A percentile compares a stretch with the other conserved stretches of the same genome.
phyloP scores from a whole-genome alignment of 495 filamentous ascomycete genomes.

The Xylaria palmicola region DNA sequence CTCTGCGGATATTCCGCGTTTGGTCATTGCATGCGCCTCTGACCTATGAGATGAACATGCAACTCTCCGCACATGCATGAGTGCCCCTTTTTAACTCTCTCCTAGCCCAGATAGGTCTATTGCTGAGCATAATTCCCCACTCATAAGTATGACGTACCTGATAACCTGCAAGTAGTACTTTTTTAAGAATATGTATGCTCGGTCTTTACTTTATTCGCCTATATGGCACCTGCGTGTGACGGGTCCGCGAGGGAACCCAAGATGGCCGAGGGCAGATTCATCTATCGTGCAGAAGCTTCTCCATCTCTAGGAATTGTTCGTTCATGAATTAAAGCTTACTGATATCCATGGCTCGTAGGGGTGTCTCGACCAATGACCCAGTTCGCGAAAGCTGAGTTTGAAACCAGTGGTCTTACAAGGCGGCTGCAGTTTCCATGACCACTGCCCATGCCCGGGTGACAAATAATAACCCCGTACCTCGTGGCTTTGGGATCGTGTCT shows the following conservation, averaged over 20 bases:
- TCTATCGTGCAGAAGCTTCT: neutral
- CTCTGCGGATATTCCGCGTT: neutral
- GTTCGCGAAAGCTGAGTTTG: neutral
- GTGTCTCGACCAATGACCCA: neutral
- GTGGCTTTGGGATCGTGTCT: neutral
- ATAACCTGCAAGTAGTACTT: neutral
- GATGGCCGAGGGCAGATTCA: neutral
- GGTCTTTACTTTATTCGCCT: neutral
- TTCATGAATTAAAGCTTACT: neutral
- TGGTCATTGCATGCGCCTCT: neutral
- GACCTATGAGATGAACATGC: neutral
- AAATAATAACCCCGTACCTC: neutral
- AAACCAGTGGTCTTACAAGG: neutral
- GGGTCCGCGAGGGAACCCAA: neutral
- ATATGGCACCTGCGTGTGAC: neutral
- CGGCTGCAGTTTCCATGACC: neutral
- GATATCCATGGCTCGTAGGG: neutral
- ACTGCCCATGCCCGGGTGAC: conserved; percentile 3
- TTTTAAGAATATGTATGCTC: neutral
- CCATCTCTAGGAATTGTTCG: neutral
- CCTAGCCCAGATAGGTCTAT: neutral
- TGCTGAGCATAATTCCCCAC: neutral
- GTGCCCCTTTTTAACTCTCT: neutral
- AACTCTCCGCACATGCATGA: neutral
- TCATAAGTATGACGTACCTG: neutral